A percentile compares a stretch with the other conserved stretches of the same genome.
Conservation (phyloP, 257 asterid species). For the Solanum chmielewskii region DNA sequence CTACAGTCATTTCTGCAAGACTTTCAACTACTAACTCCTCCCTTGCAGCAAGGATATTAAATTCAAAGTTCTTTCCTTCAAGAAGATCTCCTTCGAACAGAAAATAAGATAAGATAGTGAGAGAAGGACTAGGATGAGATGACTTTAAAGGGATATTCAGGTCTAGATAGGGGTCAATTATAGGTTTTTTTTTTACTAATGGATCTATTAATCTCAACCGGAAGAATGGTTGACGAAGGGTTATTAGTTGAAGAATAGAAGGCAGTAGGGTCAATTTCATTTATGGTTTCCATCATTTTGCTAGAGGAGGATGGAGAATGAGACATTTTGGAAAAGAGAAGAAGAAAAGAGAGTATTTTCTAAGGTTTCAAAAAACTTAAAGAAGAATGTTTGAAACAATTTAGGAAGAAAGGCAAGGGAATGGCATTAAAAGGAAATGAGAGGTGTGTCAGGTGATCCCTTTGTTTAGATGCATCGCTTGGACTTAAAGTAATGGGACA, state of each 20-base stretch:
- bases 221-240: background rate
- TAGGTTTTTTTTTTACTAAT: too few species aligned
- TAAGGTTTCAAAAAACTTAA: too few species aligned
- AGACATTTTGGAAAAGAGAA: background rate
- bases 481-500: background rate
- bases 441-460: background rate
- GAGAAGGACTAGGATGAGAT: background rate
- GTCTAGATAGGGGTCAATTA: background rate
- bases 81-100: background rate
- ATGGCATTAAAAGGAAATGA: background rate
- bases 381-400: too few species aligned
- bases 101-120: background rate
- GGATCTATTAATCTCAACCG: background rate
- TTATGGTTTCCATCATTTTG: background rate
- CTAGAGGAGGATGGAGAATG: background rate
- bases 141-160: background rate
- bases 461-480: background rate
- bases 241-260: background rate
- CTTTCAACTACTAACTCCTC: background rate
- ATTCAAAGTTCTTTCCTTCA: background rate
- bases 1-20: background rate
- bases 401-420: background rate
- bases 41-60: background rate
- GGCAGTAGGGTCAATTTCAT: background rate
- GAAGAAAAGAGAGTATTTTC: background rate